Conservation (phyloP, 2,329 filamentous ascomycete species). For the Coniella vitis region DNA sequence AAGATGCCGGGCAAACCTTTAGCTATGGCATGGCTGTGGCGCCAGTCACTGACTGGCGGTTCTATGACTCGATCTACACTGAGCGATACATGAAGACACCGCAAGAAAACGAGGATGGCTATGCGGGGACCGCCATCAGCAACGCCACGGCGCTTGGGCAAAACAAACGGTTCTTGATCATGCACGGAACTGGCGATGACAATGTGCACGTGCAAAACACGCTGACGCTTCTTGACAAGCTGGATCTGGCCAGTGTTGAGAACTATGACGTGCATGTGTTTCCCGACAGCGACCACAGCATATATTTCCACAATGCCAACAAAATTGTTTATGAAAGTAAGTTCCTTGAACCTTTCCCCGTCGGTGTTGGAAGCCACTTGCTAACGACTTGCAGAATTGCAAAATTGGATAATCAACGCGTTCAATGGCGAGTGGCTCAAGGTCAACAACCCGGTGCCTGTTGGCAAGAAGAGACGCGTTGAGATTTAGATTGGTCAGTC, state of each 20-base stretch:
- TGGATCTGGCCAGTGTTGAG: conserved; percentile 73
- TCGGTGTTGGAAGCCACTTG: neutral
- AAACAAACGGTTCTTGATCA: conserved; percentile 84
- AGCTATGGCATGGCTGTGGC: conserved; percentile 97
- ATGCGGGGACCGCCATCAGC: conserved; percentile 64
- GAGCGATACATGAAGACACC: conserved; percentile 97
- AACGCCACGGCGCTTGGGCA: conserved; percentile 66
- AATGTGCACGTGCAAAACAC: conserved; percentile 98
- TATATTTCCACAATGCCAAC: conserved; percentile 91
- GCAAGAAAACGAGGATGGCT: conserved; percentile 71
- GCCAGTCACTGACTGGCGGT: conserved; percentile 96
- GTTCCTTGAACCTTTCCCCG: conserved; percentile 30
- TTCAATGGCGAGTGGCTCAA: conserved; percentile 94
- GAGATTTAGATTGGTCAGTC: neutral
- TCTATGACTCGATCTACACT: conserved; percentile 90
- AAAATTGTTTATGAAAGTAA: conserved; percentile 86
- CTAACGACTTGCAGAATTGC: conserved; percentile 50
- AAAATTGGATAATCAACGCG: conserved; percentile 90
- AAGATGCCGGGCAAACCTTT: conserved; percentile 83
- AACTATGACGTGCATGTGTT: conserved; percentile 98
- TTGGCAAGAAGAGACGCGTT: conserved; percentile 17
- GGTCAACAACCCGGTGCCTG: conserved; percentile 43
- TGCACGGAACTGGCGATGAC: conserved; percentile 95
- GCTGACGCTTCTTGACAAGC: conserved; percentile 74
- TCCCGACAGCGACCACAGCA: conserved; percentile 91